Conservation (phyloP, 75 land plant species). For the Ceratopteris richardii region DNA sequence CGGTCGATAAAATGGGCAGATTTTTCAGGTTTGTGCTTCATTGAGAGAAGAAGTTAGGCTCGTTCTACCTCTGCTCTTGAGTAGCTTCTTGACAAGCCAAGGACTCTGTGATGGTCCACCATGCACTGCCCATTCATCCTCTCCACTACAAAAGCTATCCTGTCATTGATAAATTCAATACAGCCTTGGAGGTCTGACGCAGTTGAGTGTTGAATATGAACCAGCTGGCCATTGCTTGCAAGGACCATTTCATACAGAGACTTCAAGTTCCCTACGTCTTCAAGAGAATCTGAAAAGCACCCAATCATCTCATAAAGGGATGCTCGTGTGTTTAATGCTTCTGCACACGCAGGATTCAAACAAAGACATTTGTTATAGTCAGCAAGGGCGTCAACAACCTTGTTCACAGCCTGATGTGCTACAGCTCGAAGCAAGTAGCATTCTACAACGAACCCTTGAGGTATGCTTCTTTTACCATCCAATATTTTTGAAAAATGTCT, state of each 20-base stretch:
- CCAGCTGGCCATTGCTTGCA: constrained; percentile 25
- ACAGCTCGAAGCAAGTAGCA: constrained; percentile 50
- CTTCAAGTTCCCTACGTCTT: constrained; percentile 58
- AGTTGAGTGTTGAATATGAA: constrained; percentile 43
- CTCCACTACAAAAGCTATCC: constrained; percentile 34
- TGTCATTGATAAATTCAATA: constrained; percentile 24
- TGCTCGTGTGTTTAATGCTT: constrained; percentile 44
- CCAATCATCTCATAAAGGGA: constrained; percentile 41
- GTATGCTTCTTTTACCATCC: constrained; percentile 52
- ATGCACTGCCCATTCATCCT: constrained; percentile 9
- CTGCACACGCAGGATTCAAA: constrained; percentile 47
- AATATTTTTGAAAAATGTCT: constrained; percentile 69
- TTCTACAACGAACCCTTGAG: constrained; percentile 53
- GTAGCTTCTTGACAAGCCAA: constrained; percentile 21
- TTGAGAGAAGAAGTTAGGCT: constrained; percentile 44
- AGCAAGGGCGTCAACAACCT: constrained; percentile 53
- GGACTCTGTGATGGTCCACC: neutral
- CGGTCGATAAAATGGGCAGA: constrained; percentile 47
- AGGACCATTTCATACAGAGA: constrained; percentile 42
- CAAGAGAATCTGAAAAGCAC: constrained; percentile 45
- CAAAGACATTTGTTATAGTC: constrained; percentile 61
- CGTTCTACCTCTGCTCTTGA: constrained; percentile 52
- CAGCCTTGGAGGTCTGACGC: constrained; percentile 42
- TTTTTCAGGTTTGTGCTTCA: constrained; percentile 66
- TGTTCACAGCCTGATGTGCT: constrained; percentile 45